phyloP scores from a whole-genome alignment of 139 green algal genomes.

The Medakamo hakoo region DNA sequence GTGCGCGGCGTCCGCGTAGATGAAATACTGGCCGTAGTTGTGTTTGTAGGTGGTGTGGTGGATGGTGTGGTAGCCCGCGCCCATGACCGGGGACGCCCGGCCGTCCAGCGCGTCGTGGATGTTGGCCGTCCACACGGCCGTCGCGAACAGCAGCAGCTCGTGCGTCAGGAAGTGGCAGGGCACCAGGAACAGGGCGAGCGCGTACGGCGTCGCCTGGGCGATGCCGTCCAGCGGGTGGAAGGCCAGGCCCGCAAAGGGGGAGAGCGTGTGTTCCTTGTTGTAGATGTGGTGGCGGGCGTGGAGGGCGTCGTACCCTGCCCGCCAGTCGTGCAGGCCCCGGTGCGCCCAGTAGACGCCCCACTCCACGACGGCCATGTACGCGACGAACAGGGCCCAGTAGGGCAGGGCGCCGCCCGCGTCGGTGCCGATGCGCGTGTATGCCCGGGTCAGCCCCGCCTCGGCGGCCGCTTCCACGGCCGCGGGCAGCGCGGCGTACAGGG shows the following conservation, averaged over 20 bases:
- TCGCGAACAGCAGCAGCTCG: slow-evolving; percentile 83
- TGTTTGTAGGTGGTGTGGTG: slow-evolving; percentile 88
- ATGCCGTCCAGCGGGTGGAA: slow-evolving; percentile 84
- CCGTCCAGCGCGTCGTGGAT: slow-evolving; percentile 89
- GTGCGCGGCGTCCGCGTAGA: slow-evolving; percentile 70
- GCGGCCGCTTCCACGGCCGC: slow-evolving; percentile 51
- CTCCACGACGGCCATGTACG: slow-evolving; percentile 83
- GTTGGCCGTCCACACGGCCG: slow-evolving; percentile 88
- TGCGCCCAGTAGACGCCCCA: slow-evolving; percentile 94
- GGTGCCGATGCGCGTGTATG: slow-evolving; percentile 41
- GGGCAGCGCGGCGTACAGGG: slow-evolving; percentile 71
- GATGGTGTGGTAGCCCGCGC: slow-evolving; percentile 88
- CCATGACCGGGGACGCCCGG: slow-evolving; percentile 73
- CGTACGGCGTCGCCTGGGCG: slow-evolving; percentile 66
- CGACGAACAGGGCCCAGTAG: slow-evolving; percentile 56
- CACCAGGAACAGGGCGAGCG: slow-evolving; percentile 58
- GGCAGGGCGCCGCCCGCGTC: slow-evolving; percentile 41
- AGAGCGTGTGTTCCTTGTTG: slow-evolving; percentile 96
- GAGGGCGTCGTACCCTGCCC: slow-evolving; percentile 32
- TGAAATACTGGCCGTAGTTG: slow-evolving; percentile 93
- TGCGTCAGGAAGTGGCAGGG: slow-evolving; percentile 86
- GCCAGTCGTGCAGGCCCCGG: slow-evolving; percentile 66
- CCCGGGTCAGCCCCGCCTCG: slow-evolving; percentile 67
- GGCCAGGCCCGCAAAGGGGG: slow-evolving; percentile 85
- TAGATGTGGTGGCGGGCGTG: slow-evolving; percentile 90